Evolutionary conservation across 169 alveolate genomes (phyloP).

Genomic region (Plasmodium malariae): DNA sequence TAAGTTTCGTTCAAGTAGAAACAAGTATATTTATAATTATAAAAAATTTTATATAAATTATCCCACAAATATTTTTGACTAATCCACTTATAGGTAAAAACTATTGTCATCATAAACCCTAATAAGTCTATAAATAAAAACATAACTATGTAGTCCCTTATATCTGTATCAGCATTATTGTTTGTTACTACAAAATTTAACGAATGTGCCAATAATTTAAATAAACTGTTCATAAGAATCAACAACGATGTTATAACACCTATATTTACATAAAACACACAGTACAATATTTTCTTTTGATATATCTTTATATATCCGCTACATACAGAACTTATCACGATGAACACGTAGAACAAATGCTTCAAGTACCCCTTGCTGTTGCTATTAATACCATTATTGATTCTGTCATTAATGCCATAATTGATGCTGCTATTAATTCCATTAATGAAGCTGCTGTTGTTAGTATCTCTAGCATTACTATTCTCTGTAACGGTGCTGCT

Average conservation of each 20-base stretch:
- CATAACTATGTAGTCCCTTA: conserved; percentile 46
- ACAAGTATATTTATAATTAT: conserved; percentile 45
- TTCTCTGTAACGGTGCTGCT: background rate
- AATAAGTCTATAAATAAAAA: conserved; percentile 47
- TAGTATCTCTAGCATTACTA: background rate
- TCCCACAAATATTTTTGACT: conserved; percentile 47
- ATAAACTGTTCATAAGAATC: conserved; percentile 55
- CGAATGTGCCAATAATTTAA: conserved; percentile 59
- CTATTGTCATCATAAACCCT: conserved; percentile 27
- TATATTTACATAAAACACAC: conserved; percentile 55
- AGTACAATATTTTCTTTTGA: conserved; percentile 51
- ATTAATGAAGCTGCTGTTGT: background rate
- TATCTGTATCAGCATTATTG: background rate
- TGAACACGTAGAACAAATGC: conserved; percentile 21
- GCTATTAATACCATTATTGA: background rate
- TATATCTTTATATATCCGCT: conserved; percentile 61
- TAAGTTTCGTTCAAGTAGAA: conserved; percentile 40
- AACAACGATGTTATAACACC: conserved; percentile 57
- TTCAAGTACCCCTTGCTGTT: background rate
- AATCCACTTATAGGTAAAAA: conserved; percentile 47
- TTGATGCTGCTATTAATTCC: background rate
- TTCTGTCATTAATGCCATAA: background rate
- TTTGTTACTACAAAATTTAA: conserved; percentile 40
- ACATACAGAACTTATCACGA: conserved; percentile 55
- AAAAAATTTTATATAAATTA: conserved; percentile 40